These are phyloP conservation scores for Thalia dealbata DNA, from an alignment of 176 grass and related monocot species.

Conservation along the genomic window DNA sequence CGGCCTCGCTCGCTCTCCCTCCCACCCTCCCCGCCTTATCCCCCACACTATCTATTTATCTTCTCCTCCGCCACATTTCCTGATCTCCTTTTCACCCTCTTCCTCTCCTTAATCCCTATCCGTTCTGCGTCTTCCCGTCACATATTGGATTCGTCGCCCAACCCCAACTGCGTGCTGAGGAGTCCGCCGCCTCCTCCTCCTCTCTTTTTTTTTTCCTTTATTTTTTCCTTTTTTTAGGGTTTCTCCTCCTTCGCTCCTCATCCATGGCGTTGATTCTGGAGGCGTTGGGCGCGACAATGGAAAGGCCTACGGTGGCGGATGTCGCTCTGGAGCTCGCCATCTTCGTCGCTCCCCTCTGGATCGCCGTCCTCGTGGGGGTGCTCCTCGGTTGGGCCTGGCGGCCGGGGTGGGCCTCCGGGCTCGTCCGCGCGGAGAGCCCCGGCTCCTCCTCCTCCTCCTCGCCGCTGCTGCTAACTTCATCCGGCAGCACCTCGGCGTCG, in stretches of 20 bases:
- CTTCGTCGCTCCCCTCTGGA: slow-evolving; percentile 52
- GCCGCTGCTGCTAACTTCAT: too few species aligned
- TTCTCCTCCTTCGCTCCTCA: neutral
- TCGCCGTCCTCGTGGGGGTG: slow-evolving; percentile 54
- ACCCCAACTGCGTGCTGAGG: neutral
- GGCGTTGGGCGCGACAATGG: slow-evolving; percentile 33
- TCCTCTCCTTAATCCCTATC: neutral
- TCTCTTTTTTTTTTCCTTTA: neutral
- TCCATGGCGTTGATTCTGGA: slow-evolving; percentile 53
- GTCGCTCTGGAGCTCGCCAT: slow-evolving; percentile 42
- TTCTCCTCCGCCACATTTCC: neutral
- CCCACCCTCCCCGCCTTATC: neutral
- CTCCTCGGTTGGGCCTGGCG: slow-evolving; percentile 82
- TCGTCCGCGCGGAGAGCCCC: slow-evolving; percentile 8
- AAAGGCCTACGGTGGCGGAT: slow-evolving; percentile 35
- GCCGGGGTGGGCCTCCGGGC: slow-evolving; percentile 44
- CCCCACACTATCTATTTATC: neutral
- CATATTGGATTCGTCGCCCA: neutral
- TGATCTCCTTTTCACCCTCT: neutral
- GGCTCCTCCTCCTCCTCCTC: neutral
- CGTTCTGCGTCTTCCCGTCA: neutral
- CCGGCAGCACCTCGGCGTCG: neutral
- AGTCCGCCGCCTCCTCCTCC: neutral
- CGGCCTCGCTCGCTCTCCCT: too few species aligned
- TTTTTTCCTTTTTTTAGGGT: neutral